Conservation (phyloP, 1,139 yeast genomes). For the Kodamaea ohmeri region DNA sequence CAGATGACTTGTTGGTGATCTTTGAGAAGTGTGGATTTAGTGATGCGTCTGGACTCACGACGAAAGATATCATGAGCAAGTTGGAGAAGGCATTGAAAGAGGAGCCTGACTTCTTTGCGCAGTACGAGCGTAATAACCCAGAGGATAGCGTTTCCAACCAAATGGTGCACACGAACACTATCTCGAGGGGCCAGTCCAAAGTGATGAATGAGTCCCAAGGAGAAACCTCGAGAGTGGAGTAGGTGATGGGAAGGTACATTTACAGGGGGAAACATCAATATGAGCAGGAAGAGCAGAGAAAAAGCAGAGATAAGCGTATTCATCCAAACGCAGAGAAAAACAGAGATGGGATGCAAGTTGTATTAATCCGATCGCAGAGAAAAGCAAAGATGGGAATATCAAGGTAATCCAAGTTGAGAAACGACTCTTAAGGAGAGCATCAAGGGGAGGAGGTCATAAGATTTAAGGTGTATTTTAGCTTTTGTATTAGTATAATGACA, state of each 20-base stretch:
- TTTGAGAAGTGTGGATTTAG: constrained; percentile 36
- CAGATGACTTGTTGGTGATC: constrained; percentile 49
- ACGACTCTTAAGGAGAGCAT: constrained; percentile 31
- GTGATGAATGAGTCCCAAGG: constrained; percentile 30
- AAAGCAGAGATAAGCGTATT: no score
- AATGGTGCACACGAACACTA: constrained; percentile 34
- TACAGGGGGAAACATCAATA: no score
- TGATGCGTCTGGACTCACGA: constrained; percentile 21
- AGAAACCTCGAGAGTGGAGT: constrained; percentile 19
- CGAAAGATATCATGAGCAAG: constrained; percentile 39
- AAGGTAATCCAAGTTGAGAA: constrained; percentile 29
- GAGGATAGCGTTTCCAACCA: constrained; percentile 24
- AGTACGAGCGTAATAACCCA: constrained; percentile 21
- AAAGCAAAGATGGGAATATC: no score
- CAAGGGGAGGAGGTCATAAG: constrained; percentile 8
- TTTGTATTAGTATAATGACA: constrained; percentile 4
- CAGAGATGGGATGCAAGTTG: no score
- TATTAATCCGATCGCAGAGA: no score
- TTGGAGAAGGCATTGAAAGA: constrained; percentile 35
- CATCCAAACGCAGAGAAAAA: no score
- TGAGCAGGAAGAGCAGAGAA: no score
- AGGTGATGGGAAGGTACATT: no score
- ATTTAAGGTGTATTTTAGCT: constrained; percentile 1
- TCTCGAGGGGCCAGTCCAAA: constrained; percentile 35
- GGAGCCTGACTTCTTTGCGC: constrained; percentile 28